Percentiles rank a stretch among this genome's conserved stretches.
These are phyloP conservation scores for Neurospora hispaniola DNA, from an alignment of 495 filamentous ascomycete genomes.

Conservation along the genomic window DNA sequence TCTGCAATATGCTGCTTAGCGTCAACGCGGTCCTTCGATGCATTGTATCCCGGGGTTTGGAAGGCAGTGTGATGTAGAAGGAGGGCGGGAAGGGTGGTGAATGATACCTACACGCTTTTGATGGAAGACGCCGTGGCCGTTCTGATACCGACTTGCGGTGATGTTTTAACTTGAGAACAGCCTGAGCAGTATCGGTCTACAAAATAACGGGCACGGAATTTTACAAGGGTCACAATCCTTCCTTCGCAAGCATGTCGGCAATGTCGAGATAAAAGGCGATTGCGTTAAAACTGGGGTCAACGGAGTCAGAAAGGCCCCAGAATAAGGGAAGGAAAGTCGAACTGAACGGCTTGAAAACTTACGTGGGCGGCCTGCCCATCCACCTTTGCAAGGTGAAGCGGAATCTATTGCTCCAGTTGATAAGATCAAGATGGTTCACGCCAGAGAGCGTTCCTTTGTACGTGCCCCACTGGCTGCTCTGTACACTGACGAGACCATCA, in stretches of 20 bases:
- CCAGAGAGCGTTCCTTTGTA: conserved; percentile 86
- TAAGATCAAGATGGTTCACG: conserved; percentile 84
- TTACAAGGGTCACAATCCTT: conserved; percentile 39
- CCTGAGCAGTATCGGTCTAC: not conserved
- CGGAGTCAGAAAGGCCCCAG: not conserved
- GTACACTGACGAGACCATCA: conserved; percentile 85
- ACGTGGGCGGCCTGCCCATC: conserved; percentile 62
- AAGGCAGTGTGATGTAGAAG: not conserved
- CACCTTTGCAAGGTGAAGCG: conserved; percentile 59
- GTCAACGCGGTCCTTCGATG: not conserved
- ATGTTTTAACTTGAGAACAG: not conserved
- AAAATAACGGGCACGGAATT: not conserved
- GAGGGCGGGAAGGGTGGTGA: not conserved
- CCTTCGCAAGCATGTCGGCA: conserved; percentile 71
- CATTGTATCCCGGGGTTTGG: not conserved
- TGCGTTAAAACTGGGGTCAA: conserved; percentile 69
- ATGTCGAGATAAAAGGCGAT: conserved; percentile 92
- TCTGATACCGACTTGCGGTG: not conserved
- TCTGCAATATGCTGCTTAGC: not conserved
- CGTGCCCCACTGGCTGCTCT: conserved; percentile 76
- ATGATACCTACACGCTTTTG: not conserved
- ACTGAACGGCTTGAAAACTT: conserved; percentile 16
- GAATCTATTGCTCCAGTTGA: conserved; percentile 89
- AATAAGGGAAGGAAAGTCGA: not conserved
- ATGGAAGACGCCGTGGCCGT: not conserved